Conservation (phyloP, 345 rosid species). For the Clausena lansium region DNA sequence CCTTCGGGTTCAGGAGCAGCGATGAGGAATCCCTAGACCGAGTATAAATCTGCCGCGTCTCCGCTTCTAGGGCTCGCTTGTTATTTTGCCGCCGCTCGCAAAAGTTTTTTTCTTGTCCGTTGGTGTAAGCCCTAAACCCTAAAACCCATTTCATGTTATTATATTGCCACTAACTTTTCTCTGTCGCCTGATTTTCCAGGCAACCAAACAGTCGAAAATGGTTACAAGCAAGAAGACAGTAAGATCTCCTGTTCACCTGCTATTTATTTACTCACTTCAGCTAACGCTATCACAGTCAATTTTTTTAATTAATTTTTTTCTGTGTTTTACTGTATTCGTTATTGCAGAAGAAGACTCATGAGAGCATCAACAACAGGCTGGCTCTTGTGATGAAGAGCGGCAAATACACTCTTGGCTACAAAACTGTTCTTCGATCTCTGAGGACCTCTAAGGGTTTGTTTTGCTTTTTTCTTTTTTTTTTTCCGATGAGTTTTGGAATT, state of each 20-base stretch:
- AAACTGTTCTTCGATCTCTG: slow-evolving; percentile 51
- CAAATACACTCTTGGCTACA: slow-evolving; percentile 48
- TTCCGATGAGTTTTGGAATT: background rate
- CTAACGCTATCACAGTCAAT: too few relatives aligned
- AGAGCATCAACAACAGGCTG: slow-evolving; percentile 57
- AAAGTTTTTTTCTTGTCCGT: too few relatives aligned
- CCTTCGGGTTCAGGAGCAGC: too few relatives aligned
- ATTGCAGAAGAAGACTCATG: slow-evolving; percentile 61
- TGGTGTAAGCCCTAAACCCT: too few relatives aligned
- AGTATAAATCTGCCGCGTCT: too few relatives aligned
- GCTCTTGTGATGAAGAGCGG: slow-evolving; percentile 69
- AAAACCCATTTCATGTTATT: background rate
- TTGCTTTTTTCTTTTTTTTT: background rate
- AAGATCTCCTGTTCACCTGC: background rate
- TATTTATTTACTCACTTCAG: background rate
- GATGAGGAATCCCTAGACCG: too few relatives aligned
- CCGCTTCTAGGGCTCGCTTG: too few relatives aligned
- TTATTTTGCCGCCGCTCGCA: too few relatives aligned
- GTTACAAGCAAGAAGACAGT: slow-evolving; percentile 17
- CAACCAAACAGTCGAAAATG: slow-evolving; percentile 11
- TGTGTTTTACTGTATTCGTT: too few relatives aligned
- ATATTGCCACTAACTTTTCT: background rate
- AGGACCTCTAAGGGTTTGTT: slow-evolving; percentile 40
- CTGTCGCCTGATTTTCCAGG: background rate
- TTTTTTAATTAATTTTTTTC: background rate